Percentiles rank a stretch among this genome's conserved stretches.
These are phyloP conservation scores for Takashimella tepidaria DNA, from an alignment of 1,284 basidiomycete genomes.

Conservation along the genomic window DNA sequence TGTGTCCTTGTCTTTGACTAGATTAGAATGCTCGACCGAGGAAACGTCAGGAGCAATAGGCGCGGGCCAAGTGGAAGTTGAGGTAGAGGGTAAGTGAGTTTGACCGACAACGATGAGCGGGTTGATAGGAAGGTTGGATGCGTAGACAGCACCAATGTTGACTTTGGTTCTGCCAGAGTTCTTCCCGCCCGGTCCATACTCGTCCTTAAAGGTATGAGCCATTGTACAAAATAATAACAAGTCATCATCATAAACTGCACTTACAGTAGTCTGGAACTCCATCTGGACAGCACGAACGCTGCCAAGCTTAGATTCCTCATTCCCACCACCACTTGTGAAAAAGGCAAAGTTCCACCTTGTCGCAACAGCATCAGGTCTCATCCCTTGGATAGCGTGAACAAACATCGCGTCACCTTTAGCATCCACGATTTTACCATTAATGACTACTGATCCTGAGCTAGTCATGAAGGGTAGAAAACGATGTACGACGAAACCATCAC, in stretches of 20 bases:
- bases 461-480: conserved; percentile 79
- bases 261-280: conserved; percentile 82
- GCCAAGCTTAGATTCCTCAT: conserved; percentile 57
- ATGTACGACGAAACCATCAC: conserved; percentile 86
- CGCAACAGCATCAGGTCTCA: conserved; percentile 89
- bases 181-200: conserved; percentile 66
- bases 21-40: conserved; percentile 62
- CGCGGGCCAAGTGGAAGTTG: conserved; percentile 48
- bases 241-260: conserved; percentile 5
- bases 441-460: conserved; percentile 66
- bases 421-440: conserved; percentile 62
- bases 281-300: conserved; percentile 84
- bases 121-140: conserved; percentile 12
- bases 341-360: conserved; percentile 92
- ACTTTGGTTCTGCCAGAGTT: conserved; percentile 75
- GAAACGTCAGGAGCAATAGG: conserved; percentile 57
- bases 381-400: conserved; percentile 87
- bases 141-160: conserved; percentile 64
- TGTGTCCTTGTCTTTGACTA: conserved; percentile 63
- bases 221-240: not conserved
- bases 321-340: conserved; percentile 60
- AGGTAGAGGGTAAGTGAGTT: conserved; percentile 63
- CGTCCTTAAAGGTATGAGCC: conserved; percentile 44
- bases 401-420: conserved; percentile 82
- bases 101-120: conserved; percentile 50